These are phyloP conservation scores for Phytophthora multivora DNA, from an alignment of 352 stramenopile species.

Conservation along the genomic window DNA sequence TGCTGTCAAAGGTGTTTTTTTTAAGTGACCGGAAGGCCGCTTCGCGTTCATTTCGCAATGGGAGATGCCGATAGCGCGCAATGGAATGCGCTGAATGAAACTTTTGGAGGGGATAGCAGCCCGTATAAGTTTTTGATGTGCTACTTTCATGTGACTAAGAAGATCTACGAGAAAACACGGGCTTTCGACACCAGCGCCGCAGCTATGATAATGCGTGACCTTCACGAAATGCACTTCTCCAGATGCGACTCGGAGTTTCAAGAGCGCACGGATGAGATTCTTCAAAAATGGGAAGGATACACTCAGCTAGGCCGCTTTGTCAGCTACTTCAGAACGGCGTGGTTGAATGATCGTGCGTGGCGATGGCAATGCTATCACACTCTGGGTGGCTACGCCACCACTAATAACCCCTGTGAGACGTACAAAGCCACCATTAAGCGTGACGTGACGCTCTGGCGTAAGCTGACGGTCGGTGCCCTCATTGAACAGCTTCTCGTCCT, in stretches of 20 bases:
- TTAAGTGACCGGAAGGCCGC: too few species aligned
- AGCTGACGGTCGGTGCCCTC: too few species aligned
- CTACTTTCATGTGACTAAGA: too few species aligned
- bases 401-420: slow-evolving; percentile 34
- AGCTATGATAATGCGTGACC: slow-evolving; percentile 7
- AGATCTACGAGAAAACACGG: too few species aligned
- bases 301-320: neutral
- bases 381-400: neutral
- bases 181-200: too few species aligned
- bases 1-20: neutral
- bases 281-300: neutral
- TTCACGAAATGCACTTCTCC: slow-evolving; percentile 24
- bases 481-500: too few species aligned
- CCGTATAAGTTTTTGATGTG: too few species aligned
- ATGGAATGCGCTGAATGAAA: too few species aligned
- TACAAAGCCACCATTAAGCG: slow-evolving; percentile 35
- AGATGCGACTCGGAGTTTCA: neutral
- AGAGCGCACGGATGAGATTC: neutral
- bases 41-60: too few species aligned
- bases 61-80: too few species aligned
- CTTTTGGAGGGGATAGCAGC: too few species aligned
- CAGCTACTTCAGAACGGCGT: too few species aligned
- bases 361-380: neutral
- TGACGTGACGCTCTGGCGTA: slow-evolving; percentile 9
- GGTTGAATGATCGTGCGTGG: neutral